Base-by-base conservation (phyloP, 371 early-diverging fungal species). In the Rhizopus microsporus region DNA sequence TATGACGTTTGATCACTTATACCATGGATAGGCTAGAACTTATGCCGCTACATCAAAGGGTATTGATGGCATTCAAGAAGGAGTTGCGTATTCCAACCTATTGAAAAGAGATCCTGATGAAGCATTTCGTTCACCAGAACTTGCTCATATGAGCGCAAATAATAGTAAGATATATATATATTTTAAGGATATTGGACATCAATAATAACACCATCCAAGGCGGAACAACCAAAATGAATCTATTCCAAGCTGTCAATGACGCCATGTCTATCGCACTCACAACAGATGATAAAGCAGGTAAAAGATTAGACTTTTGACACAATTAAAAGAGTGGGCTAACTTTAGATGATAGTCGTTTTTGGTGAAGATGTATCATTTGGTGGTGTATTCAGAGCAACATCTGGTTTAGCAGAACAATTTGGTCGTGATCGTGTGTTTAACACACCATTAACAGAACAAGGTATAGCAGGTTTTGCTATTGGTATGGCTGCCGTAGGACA, bases 341-440 rank as follows among this genome's bases (percentile, higher is more conserved):
- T 8, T 13, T 52, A 9, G 15, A 13, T 55, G 39, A 7, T 57
- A 86, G 93, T 93, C 6, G 85, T 98, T 7, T 98, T 98, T 83
- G 99, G 99, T 42, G 99, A 98, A 65, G 99, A 98, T 80, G 97
- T 98, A 3, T 92, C 93, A 0, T 98, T 98, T 77, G 98, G 98
- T 61, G 98, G 98, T 15, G 98, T 98, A 4, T 98, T 98, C 72
- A 84, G 98, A 44, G 95, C 96, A 72, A 94, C 98, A 2, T 85
- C 95, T 57, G 95, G 96, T 6, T 75, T 98, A 32, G 87, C 90
- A 1, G 91, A 95, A 48, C 91, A 92, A 72, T 97, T 91, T 80
- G 97, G 90, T 45, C 72, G 81, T 55, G 93, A 93, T 62, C 89
- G 98, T 39, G 96, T 96, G 5, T 98, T 98, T 81, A 98, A 98